Evolutionary conservation across 352 stramenopile genomes (phyloP), one percentile per base, ranked within the genome.

Genomic region (Pythium diclinum): DNA sequence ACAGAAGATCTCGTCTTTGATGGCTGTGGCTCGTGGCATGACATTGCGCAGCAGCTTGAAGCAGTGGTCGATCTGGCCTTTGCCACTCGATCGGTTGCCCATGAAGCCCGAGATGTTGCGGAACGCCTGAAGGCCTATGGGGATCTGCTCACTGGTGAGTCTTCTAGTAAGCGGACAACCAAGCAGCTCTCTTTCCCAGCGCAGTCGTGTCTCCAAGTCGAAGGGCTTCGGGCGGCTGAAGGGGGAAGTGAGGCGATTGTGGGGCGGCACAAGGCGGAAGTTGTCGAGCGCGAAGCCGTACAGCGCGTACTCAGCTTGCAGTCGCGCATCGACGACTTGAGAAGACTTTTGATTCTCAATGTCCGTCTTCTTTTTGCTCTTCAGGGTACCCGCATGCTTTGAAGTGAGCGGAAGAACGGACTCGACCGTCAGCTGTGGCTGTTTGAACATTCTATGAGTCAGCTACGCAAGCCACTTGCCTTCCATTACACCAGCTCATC

Each of bases 1-100:
- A 49, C 82, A 91, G 71, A 87, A 94, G 11, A 90, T 77, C 69
- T 94, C 85, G 63, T 94, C 79, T 52, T 89, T 85, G 42, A 94
- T 72, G 51, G 77, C 70, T 3, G 78, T 66, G 1, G 81, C 75
- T 9, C 69, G 57, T 8, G 73, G 71, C 65, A 92, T 73, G 32
- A 89, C 78, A 55, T 89, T 89, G 44, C 75, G 74, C 23, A 94
- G 55, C 17, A 94, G 73, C 66, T 94, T 92, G 62, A 80, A 83
- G 49, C 77, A 87, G 65, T 94, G 83, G 52, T 87, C 80, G 40
- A 84, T 72, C 38, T 83, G 68, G 6, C 72, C 76, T 47, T 92
- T 91, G 17, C 76, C 75, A 49, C 71, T 85, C 30, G 72, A 69
- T 19, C 81, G 78, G 46, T 91, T 89, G 33, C 83, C 85, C 82